Conservation (phyloP, 202 grass and related monocot species). For the Cymbopogon flexuosus region DNA sequence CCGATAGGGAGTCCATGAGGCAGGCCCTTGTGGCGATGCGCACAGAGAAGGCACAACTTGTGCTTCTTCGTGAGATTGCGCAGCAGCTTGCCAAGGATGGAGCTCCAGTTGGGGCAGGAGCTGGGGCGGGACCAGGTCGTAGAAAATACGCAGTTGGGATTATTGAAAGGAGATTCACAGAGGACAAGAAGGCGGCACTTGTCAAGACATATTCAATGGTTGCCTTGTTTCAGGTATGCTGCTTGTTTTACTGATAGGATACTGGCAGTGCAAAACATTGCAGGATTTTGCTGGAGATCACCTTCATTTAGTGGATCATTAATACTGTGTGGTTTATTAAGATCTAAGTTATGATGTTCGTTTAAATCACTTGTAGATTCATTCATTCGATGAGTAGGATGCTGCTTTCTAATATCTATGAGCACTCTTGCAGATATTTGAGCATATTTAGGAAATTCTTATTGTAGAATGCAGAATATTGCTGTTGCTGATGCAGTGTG, state of each 20-base stretch:
- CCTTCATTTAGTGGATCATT: background rate
- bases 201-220: slow-evolving; percentile 41
- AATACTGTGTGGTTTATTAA: background rate
- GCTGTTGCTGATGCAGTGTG: background rate
- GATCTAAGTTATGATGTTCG: background rate
- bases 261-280: background rate
- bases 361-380: slow-evolving; percentile 8
- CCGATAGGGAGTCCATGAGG: slow-evolving; percentile 82
- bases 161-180: slow-evolving; percentile 15
- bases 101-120: slow-evolving; percentile 9
- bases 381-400: slow-evolving; percentile 8
- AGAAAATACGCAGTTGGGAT: slow-evolving; percentile 27
- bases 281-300: background rate
- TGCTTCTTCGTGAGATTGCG: slow-evolving; percentile 82
- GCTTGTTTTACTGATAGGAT: slow-evolving; percentile 15
- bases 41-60: slow-evolving; percentile 81
- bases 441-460: background rate
- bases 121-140: background rate
- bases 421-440: background rate
- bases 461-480: background rate
- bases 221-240: slow-evolving; percentile 60
- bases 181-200: slow-evolving; percentile 40
- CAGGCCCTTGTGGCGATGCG: slow-evolving; percentile 73
- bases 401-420: slow-evolving; percentile 6
- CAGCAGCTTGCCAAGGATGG: slow-evolving; percentile 70